Base-by-base conservation (phyloP, 1,139 yeast genomes). In the Blastobotrys capitulatus region DNA sequence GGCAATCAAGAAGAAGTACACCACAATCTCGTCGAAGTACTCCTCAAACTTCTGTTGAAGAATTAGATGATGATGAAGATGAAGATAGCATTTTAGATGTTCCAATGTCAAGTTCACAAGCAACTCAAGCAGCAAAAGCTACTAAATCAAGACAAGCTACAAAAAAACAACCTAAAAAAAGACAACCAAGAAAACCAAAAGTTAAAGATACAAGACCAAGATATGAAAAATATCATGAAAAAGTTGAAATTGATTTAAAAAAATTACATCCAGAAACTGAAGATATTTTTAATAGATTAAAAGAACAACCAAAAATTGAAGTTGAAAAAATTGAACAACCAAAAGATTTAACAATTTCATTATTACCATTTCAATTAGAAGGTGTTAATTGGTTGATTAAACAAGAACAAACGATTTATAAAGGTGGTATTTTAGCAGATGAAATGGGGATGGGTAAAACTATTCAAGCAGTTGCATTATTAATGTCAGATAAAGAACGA, bases 391-490 rank as follows among this genome's bases (percentile, higher is more conserved):
- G 99, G 99, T 75, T 92, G 52, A 60, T 79, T 18, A 75, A 79
- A 48, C 97, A 92, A 68, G 98, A 92, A 64, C 80, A 80, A 32
- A 77, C 89, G 19, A 76, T 75, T 43, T 92, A 86, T 64, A 74
- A 77, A 16, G 97, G 98, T 22, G 98, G 98, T 4, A 83, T 92
- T n/a, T 71, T 92, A 45, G 98, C 98, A 2, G 99, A 92, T 70
- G 99, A 92, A 67, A 92, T 92, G 98, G 98, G 98, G 44, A 90
- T 92, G 97, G 98, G 98, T 58, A 92, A 92, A 63, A 92, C 98
- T 1, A 89, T 92, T 46, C 98, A 92, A 67, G 88, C 96, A 26
- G 90, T 92, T 54, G 92, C 95, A 0, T 69, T 92, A 48, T 79
- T 92, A 63, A 79, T 89, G 81, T 67, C 76, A 47, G 96, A 90